Base-by-base conservation (phyloP, 1,284 basidiomycete genomes). In the Papiliotrema fonsecae region DNA sequence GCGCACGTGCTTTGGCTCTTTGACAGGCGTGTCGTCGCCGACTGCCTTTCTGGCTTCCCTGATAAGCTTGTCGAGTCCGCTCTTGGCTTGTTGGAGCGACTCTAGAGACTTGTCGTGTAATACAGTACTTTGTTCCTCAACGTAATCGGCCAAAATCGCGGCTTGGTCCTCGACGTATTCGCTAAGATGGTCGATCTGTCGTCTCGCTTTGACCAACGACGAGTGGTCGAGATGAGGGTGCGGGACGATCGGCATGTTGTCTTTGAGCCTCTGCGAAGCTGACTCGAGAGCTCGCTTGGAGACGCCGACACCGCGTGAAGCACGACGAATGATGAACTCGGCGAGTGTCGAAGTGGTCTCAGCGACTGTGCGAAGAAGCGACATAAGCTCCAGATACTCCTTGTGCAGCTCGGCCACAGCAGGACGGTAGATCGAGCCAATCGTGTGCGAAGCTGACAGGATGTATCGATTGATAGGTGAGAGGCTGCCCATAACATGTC, bases 61-160 rank as follows among this genome's bases (percentile, higher is more conserved):
- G 14, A 64, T 47, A n/a, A 61, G 35, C 37, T 52, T 52, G 50
- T 60, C 50, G 24, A 64, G 50, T 16, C 62, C 62, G 18, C 49
- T 47, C 30, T 55, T 57, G 1, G 62, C 62, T 32, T 56, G 51
- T 16, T 37, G 18, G 11, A 64, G 52, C 4, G 51, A 57, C n/a
- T 58, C 44, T 18, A 49, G 37, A n/a, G 54, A 52, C 14, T 47
- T 50, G 18, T 50, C 50, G 9, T 60, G 59, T 42, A 57, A 41
- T 24, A 28, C 30, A 11, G 39, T 41, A 5, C 47, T 49, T 40
- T 57, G 50, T 13, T 55, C 52, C 28, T 60, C 55, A 35, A 57
- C 45, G 34, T 55, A 60, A 11, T 57, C 55, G 3, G 58, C 47
- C 19, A 60, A 19, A 2, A 32, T 7, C 10, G 34, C 45, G 6